Evolutionary conservation across 768 basidiomycete species (phyloP).

Genomic region (Kwoniella shandongensis): DNA sequence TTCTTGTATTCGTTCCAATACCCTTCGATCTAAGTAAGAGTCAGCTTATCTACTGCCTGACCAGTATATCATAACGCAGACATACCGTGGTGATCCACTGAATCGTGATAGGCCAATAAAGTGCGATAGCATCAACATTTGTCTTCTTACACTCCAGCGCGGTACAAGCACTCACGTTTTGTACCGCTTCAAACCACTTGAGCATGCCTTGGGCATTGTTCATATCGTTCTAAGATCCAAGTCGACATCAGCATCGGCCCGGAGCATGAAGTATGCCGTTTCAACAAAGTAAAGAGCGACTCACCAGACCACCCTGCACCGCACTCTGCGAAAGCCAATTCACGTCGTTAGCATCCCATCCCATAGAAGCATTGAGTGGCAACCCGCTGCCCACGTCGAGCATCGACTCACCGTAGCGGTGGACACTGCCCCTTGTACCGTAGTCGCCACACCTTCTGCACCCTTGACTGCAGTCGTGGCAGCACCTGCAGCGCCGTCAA

Average conservation of each 20-base stretch:
- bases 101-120: not conserved
- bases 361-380: too few relatives aligned
- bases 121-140: not conserved
- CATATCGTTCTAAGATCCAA: conserved; percentile 4
- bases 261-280: not conserved
- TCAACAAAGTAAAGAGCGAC: not conserved
- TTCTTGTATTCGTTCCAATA: conserved; percentile 14
- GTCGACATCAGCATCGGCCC: too few relatives aligned
- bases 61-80: not conserved
- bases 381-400: not conserved
- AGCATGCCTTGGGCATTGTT: conserved; percentile 16
- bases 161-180: conserved; percentile 8
- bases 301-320: not conserved
- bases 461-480: conserved; percentile 4
- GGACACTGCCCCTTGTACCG: conserved; percentile 3
- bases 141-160: not conserved
- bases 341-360: too few relatives aligned
- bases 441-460: not conserved
- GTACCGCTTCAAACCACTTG: conserved; percentile 9
- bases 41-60: not conserved
- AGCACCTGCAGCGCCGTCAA: conserved; percentile 4
- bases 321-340: too few relatives aligned
- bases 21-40: conserved; percentile 6
- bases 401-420: conserved; percentile 8
- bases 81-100: conserved; percentile 16